Evolutionary conservation across 2,329 filamentous ascomycete genomes (phyloP), one percentile per base, ranked within the genome.

Genomic region (Exserohilum rostratum): DNA sequence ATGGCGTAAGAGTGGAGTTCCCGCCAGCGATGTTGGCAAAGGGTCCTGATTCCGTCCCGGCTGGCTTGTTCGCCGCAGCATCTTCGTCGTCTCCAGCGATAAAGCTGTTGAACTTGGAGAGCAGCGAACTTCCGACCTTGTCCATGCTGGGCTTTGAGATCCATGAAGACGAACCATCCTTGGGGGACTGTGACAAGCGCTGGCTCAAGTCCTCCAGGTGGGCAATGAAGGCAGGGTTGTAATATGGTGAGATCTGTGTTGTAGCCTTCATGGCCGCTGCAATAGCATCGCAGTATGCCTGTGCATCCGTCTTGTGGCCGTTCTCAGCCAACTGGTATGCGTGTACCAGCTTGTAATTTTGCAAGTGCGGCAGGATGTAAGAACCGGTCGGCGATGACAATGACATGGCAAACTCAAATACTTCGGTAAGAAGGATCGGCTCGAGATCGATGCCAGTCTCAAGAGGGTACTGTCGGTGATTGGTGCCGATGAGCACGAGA

Each of bases 111-210:
- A 99, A 97, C 55, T 90, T 91, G 61, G 87, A 92, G 84, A 91
- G 93, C 71, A 98, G 86, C 30, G 90, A 91, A 57, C 90, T 92
- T 2, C 93, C 95, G 0, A 98, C 91, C 76, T 96, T 96, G 75
- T 96, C 93, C 85, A 98, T 96, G 74, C 87, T 97, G 6, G 93
- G 92, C 74, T 95, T 96, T 1, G 91, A 89, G 47, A 99, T 95
- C 91, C 93, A 96, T 2, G 92, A 93, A 17, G 86, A 87, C 6
- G 87, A 88, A 50, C 85, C 87, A 62, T 95, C 91, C 69, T 89
- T 91, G 11, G 93, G 91, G 15, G 92, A 89, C 72, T 95, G 90
- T 64, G 89, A 93, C 34, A 99, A 80, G 55, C 93, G 87, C 60
- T 88, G 89, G 71, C 85, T 86, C 29, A 99, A 82, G 71, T 98